A percentile compares a stretch with the other conserved stretches of the same genome.
Evolutionary conservation across 352 stramenopile genomes (phyloP).

Genomic region (Globisporangium canariense): DNA sequence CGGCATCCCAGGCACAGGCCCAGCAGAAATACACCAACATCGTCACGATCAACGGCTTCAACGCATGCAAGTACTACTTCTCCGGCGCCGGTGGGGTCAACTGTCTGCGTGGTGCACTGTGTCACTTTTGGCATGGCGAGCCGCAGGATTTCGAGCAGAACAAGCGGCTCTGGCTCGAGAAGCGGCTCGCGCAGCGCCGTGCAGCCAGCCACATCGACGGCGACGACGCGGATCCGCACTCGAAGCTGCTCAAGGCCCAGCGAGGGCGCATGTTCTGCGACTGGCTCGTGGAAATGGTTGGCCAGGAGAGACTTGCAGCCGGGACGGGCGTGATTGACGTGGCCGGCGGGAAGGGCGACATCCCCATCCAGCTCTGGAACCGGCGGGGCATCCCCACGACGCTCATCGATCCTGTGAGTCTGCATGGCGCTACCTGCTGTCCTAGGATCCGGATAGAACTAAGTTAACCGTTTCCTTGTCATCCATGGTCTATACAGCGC

Average conservation of each 20-base stretch:
- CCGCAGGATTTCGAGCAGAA: constrained; percentile 63
- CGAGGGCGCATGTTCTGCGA: constrained; percentile 76
- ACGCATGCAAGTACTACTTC: constrained; percentile 88
- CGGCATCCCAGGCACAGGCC: constrained; percentile 42
- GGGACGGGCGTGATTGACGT: constrained; percentile 84
- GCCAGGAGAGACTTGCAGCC: constrained; percentile 30
- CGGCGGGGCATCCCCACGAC: constrained; percentile 72
- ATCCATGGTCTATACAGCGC: constrained; percentile 30
- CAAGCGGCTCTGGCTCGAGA: constrained; percentile 59
- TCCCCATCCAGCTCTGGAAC: constrained; percentile 82
- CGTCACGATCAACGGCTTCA: constrained; percentile 72
- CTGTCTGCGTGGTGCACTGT: constrained; percentile 61
- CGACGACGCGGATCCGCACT: constrained; percentile 56
- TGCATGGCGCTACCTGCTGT: not conserved
- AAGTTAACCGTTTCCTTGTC: not conserved
- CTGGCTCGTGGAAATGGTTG: constrained; percentile 74
- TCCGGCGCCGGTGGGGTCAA: constrained; percentile 53
- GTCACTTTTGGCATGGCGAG: constrained; percentile 79
- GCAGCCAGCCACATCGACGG: constrained; percentile 49
- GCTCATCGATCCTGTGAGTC: constrained; percentile 78
- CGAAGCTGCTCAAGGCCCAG: constrained; percentile 70
- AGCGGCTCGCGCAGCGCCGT: constrained; percentile 60
- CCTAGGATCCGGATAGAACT: not conserved
- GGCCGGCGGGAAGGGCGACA: constrained; percentile 85
- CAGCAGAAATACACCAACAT: constrained; percentile 82